Conservation (phyloP, 2,329 filamentous ascomycete species). For the Calycina herbarum region DNA sequence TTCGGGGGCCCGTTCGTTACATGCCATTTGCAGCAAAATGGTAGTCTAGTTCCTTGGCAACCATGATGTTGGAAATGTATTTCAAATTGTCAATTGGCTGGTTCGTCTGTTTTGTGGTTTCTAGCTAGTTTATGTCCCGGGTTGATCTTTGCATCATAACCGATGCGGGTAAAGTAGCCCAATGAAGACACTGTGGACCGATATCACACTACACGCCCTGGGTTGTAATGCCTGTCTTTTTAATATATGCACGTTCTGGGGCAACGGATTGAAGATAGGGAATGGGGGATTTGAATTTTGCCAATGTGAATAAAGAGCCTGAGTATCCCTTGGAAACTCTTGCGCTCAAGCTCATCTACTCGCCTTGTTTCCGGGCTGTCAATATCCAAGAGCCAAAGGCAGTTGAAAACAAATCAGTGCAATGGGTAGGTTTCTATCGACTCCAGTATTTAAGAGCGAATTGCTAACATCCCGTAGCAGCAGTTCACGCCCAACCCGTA, state of each 20-base stretch:
- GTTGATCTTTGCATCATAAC: not conserved
- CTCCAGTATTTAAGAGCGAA: not conserved
- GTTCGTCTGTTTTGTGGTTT: not conserved
- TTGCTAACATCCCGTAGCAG: not conserved
- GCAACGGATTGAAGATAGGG: conserved; percentile 2
- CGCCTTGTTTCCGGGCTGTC: not conserved
- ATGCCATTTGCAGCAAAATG: not conserved
- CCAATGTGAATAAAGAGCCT: not conserved
- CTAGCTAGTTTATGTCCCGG: not conserved
- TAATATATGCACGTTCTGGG: not conserved
- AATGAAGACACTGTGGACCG: not conserved
- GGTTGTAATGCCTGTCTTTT: not conserved
- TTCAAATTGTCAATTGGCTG: not conserved
- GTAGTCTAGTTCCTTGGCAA: not conserved
- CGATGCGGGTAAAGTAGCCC: not conserved
- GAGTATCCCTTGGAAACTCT: not conserved
- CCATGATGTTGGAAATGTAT: not conserved
- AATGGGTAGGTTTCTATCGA: not conserved
- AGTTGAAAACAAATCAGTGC: not conserved
- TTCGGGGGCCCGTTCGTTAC: not conserved
- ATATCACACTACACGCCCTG: not conserved
- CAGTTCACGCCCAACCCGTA: not conserved
- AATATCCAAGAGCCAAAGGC: not conserved
- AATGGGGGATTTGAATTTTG: not conserved
- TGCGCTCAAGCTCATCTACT: not conserved